Conservation (phyloP, 1,284 basidiomycete species). For the Gomphus bonarii region DNA sequence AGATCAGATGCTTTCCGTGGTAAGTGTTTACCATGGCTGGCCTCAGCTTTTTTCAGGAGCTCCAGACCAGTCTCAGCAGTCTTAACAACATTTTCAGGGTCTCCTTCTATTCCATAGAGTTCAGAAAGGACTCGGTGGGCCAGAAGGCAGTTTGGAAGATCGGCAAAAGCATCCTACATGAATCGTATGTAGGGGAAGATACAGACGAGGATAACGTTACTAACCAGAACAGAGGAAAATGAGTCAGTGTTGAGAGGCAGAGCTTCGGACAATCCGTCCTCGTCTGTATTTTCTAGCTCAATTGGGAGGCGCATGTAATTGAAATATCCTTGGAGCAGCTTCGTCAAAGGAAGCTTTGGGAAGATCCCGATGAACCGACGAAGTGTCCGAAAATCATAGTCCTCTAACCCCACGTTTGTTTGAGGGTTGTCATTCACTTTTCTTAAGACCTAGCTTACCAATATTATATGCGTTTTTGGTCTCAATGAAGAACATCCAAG, state of each 20-base stretch:
- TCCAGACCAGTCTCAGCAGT: slow-evolving; percentile 62
- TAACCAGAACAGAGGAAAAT: slow-evolving; percentile 37
- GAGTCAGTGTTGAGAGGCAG: slow-evolving; percentile 22
- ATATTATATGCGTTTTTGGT: slow-evolving; percentile 61
- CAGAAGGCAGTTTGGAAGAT: slow-evolving; percentile 53
- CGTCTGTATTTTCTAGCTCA: slow-evolving; percentile 34
- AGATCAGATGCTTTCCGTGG: slow-evolving; percentile 29
- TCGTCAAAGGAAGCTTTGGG: slow-evolving; percentile 45
- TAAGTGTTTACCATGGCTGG: slow-evolving; percentile 48
- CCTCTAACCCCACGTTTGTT: slow-evolving; percentile 29
- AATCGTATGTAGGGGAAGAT: background rate
- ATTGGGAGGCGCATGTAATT: slow-evolving; percentile 43
- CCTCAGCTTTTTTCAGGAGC: slow-evolving; percentile 46
- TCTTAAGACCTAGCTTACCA: slow-evolving; percentile 33
- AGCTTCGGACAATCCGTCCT: slow-evolving; percentile 19
- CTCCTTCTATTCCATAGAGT: slow-evolving; percentile 65
- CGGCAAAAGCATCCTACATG: slow-evolving; percentile 47
- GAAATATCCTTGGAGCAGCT: slow-evolving; percentile 62
- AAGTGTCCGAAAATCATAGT: slow-evolving; percentile 54
- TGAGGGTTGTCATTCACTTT: background rate
- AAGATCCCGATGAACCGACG: slow-evolving; percentile 63
- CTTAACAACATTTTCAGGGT: slow-evolving; percentile 69
- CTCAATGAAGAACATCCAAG: slow-evolving; percentile 77
- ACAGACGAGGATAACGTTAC: slow-evolving; percentile 12
- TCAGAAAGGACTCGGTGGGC: slow-evolving; percentile 64